Evolutionary conservation across 805 yeast species (phyloP), one percentile per base, ranked within the genome.

Genomic region (Clavispora vitiphila): DNA sequence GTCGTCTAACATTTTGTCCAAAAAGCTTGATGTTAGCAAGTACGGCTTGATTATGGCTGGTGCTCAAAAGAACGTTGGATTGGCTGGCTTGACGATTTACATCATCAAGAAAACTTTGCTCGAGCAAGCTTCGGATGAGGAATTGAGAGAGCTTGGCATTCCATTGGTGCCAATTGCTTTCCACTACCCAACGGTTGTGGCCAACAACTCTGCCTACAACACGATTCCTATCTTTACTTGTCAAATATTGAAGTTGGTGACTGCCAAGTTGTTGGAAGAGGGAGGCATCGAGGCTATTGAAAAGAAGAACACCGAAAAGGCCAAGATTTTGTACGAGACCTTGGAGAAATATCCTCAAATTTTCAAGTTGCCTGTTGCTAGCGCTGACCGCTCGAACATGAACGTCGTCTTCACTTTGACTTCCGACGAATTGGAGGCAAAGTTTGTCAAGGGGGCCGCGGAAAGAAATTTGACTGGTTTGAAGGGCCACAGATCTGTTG

Each of bases 11-110:
- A 83, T 93, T 58, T 71, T 93, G 51, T 86, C 96, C 18, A 82
- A 85, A 51, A 69, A 76, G 50, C 63, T 93, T 38, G 96, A 91
- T 55, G 83, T 93, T 32, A 69, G 86, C 42, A 82, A 86, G 63
- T 91, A 78, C 58, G 98, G 96, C 39, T 69, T 89, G 21, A 82
- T 93, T 47, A 81, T 90, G 78, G 99, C 96, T 15, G 99, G 99
- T 48, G 99, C 98, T 21, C 99, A 93, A 68, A 93, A 93, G 67
- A 93, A 93, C 63, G 88, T 93, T 58, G 99, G 99, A 41, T 71
- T 93, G 58, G 97, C 99, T 8, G 99, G 99, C 29, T 78, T 93
- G 50, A 84, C 97, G 12, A 74, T 93, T 48, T 91, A 89, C 63
- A 91, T 93, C 55, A 82, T 90, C 64, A 88, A 86, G 65, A 91